Evolutionary conservation across 1,139 yeast species (phyloP).

Genomic region (Geotrichum phurueaensis): DNA sequence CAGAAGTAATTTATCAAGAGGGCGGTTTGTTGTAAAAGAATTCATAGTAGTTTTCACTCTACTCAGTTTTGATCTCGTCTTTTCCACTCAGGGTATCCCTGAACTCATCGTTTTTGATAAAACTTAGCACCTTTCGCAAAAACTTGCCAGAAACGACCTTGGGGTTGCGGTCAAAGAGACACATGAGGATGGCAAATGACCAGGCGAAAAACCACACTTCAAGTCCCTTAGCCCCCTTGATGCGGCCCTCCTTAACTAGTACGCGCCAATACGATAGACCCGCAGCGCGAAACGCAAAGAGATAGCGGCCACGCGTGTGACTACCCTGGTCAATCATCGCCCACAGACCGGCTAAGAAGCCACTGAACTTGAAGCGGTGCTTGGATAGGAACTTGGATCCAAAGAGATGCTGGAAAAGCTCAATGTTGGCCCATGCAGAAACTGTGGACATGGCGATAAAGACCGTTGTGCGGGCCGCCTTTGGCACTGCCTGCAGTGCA

Average conservation of each 20-base stretch:
- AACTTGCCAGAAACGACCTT: slow-evolving; percentile 33
- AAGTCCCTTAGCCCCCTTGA: slow-evolving; percentile 30
- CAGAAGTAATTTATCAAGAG: slow-evolving; percentile 25
- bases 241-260: slow-evolving; percentile 28
- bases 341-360: slow-evolving; percentile 40
- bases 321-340: slow-evolving; percentile 36
- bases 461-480: slow-evolving; percentile 31
- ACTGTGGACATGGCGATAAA: slow-evolving; percentile 37
- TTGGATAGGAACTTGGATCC: slow-evolving; percentile 31
- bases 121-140: slow-evolving; percentile 32
- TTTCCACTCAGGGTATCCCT: slow-evolving; percentile 24
- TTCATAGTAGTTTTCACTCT: not conserved
- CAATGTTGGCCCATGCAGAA: slow-evolving; percentile 40
- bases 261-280: slow-evolving; percentile 36
- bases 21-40: slow-evolving; percentile 21
- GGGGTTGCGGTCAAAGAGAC: slow-evolving; percentile 34
- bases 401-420: slow-evolving; percentile 33
- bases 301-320: slow-evolving; percentile 30
- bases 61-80: not conserved
- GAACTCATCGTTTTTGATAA: slow-evolving; percentile 33
- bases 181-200: slow-evolving; percentile 34
- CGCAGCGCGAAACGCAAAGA: slow-evolving; percentile 36
- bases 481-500: slow-evolving; percentile 24
- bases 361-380: slow-evolving; percentile 36
- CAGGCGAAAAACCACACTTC: slow-evolving; percentile 34